Base-by-base conservation (phyloP, 805 yeast genomes). In the Saccharomyces paradoxus region DNA sequence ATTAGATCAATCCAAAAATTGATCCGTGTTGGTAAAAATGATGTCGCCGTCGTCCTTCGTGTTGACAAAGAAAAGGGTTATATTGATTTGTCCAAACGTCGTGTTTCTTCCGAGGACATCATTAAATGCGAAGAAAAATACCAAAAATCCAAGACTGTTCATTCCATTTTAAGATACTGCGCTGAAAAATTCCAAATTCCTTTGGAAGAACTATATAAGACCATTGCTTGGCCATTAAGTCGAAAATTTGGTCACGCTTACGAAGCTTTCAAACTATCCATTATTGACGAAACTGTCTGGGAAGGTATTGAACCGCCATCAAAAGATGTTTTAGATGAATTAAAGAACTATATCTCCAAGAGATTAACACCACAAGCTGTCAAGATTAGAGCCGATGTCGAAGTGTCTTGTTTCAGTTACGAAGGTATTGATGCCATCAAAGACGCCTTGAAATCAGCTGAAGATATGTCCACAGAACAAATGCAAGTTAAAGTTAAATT, bases 31-130 rank as follows among this genome's bases (percentile, higher is more conserved):
- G 99, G 99, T 61, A 89, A 95, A 72, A 94, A 94, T 70, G 99
- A 94, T 75, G 97, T 94, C 54, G 99, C 92, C 32, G 97, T 94
- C 56, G 99, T 94, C 9, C 79, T 94, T 69, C 87, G 99, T 78
- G 99, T 94, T 57, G 99, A 94, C 75, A 91, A 91, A 74, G 99
- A 94, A 73, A 94, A 94, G 75, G 99, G 99, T 50, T 94, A 94
- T 74, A 94, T 94, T 70, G 99, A 94, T 76, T 79, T 94, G 68
- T 90, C 97, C 55, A 94, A 94, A 74, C 91, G 98, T 81, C 85
- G 97, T 72, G 99, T 92, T 54, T 85, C 95, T n/a, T 85, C 97
- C 41, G 99, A 94, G 76, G 99, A 94, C 73, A 92, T 94, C 61
- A 84, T 86, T 66, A 89, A 89, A 74, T 94, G 98, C 79, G 99